Evolutionary conservation across 257 asterid species (phyloP).

Genomic region (Eustoma russellianum): DNA sequence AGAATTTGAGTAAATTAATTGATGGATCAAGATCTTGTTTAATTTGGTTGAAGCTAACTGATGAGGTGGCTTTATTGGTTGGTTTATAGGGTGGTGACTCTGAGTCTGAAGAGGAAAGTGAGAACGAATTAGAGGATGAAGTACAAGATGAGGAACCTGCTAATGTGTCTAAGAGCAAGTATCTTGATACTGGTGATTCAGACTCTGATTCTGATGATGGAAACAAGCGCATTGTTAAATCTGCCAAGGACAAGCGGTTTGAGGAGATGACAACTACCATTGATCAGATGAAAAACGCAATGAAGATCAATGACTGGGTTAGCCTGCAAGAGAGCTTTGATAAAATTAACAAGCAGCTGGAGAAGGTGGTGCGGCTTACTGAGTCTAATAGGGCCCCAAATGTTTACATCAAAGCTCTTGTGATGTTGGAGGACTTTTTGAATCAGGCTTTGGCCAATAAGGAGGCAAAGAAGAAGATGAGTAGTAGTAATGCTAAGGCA

Average conservation of each 20-base stretch:
- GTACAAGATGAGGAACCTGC: conserved; percentile 23
- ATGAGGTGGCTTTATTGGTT: not conserved
- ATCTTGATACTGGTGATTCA: conserved; percentile 30
- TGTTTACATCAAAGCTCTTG: conserved; percentile 83
- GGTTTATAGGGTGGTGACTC: conserved; percentile 50
- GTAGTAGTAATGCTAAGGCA: conserved; percentile 90
- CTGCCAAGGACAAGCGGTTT: conserved; percentile 71
- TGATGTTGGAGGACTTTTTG: conserved; percentile 75
- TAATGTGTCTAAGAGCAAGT: conserved; percentile 24
- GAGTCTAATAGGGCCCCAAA: conserved; percentile 66
- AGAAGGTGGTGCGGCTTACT: conserved; percentile 72
- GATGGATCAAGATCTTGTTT: not conserved
- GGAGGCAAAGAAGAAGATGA: conserved; percentile 98
- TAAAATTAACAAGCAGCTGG: conserved; percentile 90
- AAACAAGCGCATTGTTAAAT: conserved; percentile 65
- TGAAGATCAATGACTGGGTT: conserved; percentile 94
- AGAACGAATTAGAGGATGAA: conserved; percentile 16
- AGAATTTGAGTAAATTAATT: not conserved
- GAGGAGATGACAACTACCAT: conserved; percentile 78
- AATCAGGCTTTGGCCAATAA: conserved; percentile 74
- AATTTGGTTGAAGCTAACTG: not conserved
- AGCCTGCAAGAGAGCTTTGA: conserved; percentile 91
- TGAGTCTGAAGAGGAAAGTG: conserved; percentile 53
- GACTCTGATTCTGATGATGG: conserved; percentile 69
- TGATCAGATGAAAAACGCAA: conserved; percentile 92